A percentile compares a stretch with the other conserved stretches of the same genome.
These are phyloP conservation scores for Daedaleopsis nitida DNA, from an alignment of 768 basidiomycete genomes.

Conservation along the genomic window DNA sequence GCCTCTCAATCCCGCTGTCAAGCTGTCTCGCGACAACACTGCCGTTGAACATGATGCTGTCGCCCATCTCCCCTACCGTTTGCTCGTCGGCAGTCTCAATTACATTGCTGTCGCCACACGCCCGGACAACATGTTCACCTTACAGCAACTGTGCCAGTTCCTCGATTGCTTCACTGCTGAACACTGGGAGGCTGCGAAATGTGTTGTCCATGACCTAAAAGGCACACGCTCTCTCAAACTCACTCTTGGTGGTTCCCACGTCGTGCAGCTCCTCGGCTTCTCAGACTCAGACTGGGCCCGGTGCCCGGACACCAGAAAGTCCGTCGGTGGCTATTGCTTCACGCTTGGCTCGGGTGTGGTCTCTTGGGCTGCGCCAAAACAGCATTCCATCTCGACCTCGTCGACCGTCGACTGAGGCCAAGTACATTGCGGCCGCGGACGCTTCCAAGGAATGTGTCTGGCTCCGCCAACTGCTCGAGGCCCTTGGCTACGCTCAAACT, in stretches of 20 bases:
- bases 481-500: conserved; percentile 19
- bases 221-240: conserved; percentile 16
- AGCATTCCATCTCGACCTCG: conserved; percentile 28
- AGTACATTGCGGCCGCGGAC: conserved; percentile 44
- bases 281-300: conserved; percentile 31
- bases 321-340: conserved; percentile 31
- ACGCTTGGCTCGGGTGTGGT: conserved; percentile 25
- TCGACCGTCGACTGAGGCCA: conserved; percentile 39
- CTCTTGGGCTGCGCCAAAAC: conserved; percentile 30
- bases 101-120: conserved; percentile 27
- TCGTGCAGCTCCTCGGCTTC: conserved; percentile 10
- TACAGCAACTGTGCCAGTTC: conserved; percentile 22
- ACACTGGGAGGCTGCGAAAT: conserved; percentile 29
- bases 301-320: conserved; percentile 25
- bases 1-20: conserved; percentile 16
- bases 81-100: conserved; percentile 27
- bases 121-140: conserved; percentile 21
- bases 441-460: conserved; percentile 31
- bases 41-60: too few relatives aligned
- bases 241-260: conserved; percentile 14
- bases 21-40: not conserved
- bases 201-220: conserved; percentile 28
- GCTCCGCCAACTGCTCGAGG: conserved; percentile 23
- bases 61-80: conserved; percentile 28
- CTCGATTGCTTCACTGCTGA: conserved; percentile 2